Evolutionary conservation across 2,329 filamentous ascomycete species (phyloP).

Genomic region (Ceratocystis papillata): DNA sequence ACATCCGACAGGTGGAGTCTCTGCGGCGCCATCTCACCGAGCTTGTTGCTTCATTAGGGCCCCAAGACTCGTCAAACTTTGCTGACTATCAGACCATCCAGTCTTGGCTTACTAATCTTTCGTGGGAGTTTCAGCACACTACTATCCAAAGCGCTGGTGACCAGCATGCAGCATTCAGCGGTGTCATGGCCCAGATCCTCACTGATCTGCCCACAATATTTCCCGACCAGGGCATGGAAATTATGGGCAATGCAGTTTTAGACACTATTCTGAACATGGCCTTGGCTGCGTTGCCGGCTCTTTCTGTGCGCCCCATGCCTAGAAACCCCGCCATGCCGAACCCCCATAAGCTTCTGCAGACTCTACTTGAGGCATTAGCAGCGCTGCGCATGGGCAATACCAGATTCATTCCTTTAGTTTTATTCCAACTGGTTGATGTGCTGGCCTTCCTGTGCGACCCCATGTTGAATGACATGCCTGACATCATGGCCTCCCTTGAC

Average conservation of each 20-base stretch:
- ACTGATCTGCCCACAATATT: conserved; percentile 59
- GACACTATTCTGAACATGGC: conserved; percentile 59
- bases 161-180: conserved; percentile 21
- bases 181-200: conserved; percentile 34
- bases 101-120: conserved; percentile 51
- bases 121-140: conserved; percentile 38
- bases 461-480: conserved; percentile 49
- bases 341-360: conserved; percentile 62
- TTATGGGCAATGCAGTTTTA: conserved; percentile 64
- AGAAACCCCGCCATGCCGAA: conserved; percentile 46
- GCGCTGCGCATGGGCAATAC: conserved; percentile 63
- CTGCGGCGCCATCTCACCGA: conserved; percentile 18
- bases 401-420: conserved; percentile 64
- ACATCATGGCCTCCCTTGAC: conserved; percentile 45
- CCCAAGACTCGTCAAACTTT: conserved; percentile 29
- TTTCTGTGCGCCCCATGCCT: conserved; percentile 52
- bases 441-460: conserved; percentile 53
- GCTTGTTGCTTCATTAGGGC: conserved; percentile 28
- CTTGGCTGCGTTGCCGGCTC: conserved; percentile 34
- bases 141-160: conserved; percentile 20
- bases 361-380: conserved; percentile 56
- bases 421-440: conserved; percentile 64
- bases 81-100: conserved; percentile 49
- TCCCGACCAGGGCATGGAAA: conserved; percentile 59
- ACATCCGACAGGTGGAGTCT: conserved; percentile 58